Evolutionary conservation across 345 rosid genomes (phyloP).

Genomic region (Ailanthus altissimus): DNA sequence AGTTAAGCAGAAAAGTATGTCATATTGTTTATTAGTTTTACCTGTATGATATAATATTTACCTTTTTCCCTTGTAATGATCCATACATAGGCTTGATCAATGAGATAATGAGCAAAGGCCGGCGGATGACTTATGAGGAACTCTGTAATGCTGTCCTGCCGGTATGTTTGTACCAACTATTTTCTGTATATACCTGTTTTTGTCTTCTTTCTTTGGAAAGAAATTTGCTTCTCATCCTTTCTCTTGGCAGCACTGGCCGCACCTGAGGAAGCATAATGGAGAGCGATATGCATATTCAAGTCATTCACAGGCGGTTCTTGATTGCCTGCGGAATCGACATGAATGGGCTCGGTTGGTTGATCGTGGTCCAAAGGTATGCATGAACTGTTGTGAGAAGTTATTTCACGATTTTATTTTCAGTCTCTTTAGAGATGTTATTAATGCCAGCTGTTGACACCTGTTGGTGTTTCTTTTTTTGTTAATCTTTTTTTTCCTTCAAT

Average conservation of each 20-base stretch:
- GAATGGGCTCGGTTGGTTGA: conserved; percentile 98
- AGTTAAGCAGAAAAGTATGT: conserved; percentile 1
- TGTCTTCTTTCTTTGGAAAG: not conserved
- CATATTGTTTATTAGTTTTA: not conserved
- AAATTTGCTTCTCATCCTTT: conserved; percentile 10
- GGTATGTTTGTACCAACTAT: conserved; percentile 44
- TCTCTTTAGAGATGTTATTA: not conserved
- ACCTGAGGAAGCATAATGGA: conserved; percentile 97
- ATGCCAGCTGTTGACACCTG: not conserved
- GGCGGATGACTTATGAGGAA: conserved; percentile 89
- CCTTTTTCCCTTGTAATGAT: not conserved
- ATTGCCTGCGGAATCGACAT: conserved; percentile 91
- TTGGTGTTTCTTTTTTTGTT: not conserved
- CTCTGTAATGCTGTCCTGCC: conserved; percentile 95
- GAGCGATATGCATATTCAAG: conserved; percentile 97
- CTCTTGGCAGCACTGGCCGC: conserved; percentile 88
- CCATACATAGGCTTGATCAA: conserved; percentile 62
- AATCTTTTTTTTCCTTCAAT: not conserved
- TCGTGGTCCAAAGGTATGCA: conserved; percentile 94
- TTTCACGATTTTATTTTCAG: not conserved
- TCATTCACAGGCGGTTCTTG: conserved; percentile 98
- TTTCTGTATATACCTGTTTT: conserved; percentile 12
- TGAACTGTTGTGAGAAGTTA: not conserved
- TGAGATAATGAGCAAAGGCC: conserved; percentile 94
- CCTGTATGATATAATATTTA: not conserved